phyloP scores from a whole-genome alignment of 306 rosid genomes.

The Dalbergia cochinchinensis region DNA sequence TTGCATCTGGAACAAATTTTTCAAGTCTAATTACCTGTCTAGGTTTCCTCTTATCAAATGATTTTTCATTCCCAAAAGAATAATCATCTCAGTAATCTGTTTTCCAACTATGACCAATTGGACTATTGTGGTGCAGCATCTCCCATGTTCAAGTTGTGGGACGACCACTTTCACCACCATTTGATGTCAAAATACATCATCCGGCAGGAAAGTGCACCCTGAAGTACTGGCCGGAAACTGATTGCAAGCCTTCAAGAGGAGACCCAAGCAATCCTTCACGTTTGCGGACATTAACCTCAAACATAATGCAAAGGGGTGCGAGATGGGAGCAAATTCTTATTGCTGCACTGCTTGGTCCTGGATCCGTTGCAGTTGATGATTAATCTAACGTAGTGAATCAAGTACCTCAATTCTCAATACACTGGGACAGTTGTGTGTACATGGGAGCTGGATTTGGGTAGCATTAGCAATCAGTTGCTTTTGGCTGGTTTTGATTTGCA shows the following conservation, averaged over 20 bases:
- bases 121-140: conserved; percentile 56
- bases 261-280: conserved; percentile 45
- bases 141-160: conserved; percentile 65
- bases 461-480: conserved; percentile 15
- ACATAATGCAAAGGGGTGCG: conserved; percentile 46
- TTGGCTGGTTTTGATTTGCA: background rate
- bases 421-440: background rate
- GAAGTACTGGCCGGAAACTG: conserved; percentile 42
- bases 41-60: background rate
- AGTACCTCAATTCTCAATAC: conserved; percentile 5
- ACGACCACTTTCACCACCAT: conserved; percentile 44
- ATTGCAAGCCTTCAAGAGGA: background rate
- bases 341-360: conserved; percentile 41
- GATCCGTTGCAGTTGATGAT: conserved; percentile 27
- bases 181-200: conserved; percentile 46
- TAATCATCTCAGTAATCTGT: background rate
- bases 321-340: conserved; percentile 49
- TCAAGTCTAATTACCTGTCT: background rate
- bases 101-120: conserved; percentile 4
- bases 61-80: background rate
- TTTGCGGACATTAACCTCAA: conserved; percentile 38
- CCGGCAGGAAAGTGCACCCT: conserved; percentile 52
- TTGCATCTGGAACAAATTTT: background rate
- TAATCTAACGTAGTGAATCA: conserved; percentile 9
- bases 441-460: background rate